Base-by-base conservation (phyloP, 495 filamentous ascomycete species). In the Penicillium antarcticum region DNA sequence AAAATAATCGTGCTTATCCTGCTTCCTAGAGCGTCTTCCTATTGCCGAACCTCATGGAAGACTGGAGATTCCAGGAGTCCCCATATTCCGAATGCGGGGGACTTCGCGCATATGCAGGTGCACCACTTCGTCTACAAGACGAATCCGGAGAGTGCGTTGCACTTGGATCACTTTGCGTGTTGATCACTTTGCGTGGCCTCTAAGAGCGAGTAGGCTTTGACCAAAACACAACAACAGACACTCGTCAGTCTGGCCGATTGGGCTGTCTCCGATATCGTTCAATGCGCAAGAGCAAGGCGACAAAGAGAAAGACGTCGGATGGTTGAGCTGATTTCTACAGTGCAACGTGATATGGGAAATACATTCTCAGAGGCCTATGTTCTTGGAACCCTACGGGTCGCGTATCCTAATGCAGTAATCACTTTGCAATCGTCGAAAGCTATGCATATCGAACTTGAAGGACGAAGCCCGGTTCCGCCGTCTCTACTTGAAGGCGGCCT, bases 81-180 rank as follows among this genome's bases (percentile, higher is more conserved):
- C 56, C 47, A 7, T 58, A 58, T 19, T 42, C 48, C n/a, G 56
- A 58, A 12, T 13, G 2, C 1, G 56, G 56, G 1, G 56, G 47
- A 17, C 39, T 58, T 11, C 6, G 19, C 1, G 56, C 51, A 4
- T 58, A 58, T 26, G 56, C 56, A 29, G 56, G 56, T 13, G 56
- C 32, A 23, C 56, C 56, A 29, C 47, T 58, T 34, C 56, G 56
- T 10, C 29, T 58, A 14, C 47, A 55, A 34, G 38, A 44, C 2
- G 51, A 58, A 38, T 40, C 37, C 1, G 56, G 56, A 2, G 42
- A 54, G 2, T 51, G 41, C 40, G 51, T 58, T 16, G 32, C 35
- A 31, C 51, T 58, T 36, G 56, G 56, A n/a, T 55, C 56, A 19
- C 47, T 58, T 17, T 58, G 51, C 21, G 51, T 58, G 13, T n/a